Evolutionary conservation across 2,329 filamentous ascomycete genomes (phyloP), one percentile per base, ranked within the genome.

Genomic region (Alternaria conjuncta): DNA sequence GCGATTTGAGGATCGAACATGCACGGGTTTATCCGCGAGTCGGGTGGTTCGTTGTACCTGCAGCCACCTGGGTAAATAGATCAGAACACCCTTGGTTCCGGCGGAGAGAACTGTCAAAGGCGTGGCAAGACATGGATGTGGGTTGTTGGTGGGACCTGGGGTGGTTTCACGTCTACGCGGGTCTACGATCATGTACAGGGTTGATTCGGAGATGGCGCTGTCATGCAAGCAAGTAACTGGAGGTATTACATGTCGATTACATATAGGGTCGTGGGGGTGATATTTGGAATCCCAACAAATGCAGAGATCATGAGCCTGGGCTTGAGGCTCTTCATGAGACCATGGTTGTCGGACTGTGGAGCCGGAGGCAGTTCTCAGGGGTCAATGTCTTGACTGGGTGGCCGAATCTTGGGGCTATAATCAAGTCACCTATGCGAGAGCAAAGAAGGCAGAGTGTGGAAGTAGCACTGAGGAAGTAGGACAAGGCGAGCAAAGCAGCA

Each of bases 1-100:
- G 53, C 32, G 25, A 44, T 25, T 10, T 21, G n/a, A 12, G n/a
- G 12, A 28, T 47, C 23, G 23, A 45, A 12, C 18, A 43, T 63
- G 55, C 55, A 49, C 21, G 23, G 23, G 36, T 66, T 68, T 68
- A 68, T 46, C 66, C 66, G 64, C 36, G 46, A 36, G 15, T 32
- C 18, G 20, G 11, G 20, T 36, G 20, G 43, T 45, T 47, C 26
- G 21, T 32, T 36, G 60, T 57, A 64, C 57, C 59, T 53, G 55
- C 57, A 61, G 62, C 55, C 23, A 41, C 10, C 32, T 64, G 65
- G 63, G 21, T 60, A 65, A 61, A 63, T 53, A 18, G 43, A 36
- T 8, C 13, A 41, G 9, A 53, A 8, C 28, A 36, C 20, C 13
- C 36, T 36, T 28, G 15, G 32, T 41, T 4, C 30, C 12, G 18